Percentiles rank a stretch among this genome's conserved stretches.
Conservation (phyloP, 495 filamentous ascomycete genomes). For the Neurospora sp. region DNA sequence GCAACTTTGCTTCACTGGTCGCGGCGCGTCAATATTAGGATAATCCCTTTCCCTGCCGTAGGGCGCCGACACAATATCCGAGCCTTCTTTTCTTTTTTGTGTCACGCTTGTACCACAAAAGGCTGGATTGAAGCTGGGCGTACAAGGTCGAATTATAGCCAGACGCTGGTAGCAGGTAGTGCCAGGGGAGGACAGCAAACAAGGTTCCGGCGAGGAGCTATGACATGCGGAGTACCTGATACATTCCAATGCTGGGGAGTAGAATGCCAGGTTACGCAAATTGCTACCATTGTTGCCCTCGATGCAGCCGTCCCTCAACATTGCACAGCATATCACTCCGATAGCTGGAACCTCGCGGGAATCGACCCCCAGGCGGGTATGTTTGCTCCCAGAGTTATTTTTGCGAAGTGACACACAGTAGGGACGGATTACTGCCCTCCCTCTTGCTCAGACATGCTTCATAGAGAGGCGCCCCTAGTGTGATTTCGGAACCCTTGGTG, state of each 20-base stretch:
- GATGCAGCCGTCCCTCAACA: background rate
- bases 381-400: background rate
- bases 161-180: background rate
- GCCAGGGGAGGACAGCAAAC: background rate
- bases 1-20: conserved; percentile 1
- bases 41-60: background rate
- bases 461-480: background rate
- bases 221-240: background rate
- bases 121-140: background rate
- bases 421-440: background rate
- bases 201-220: background rate
- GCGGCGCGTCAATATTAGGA: background rate
- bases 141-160: background rate
- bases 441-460: background rate
- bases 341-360: background rate
- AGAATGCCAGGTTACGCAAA: background rate
- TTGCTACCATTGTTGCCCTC: background rate
- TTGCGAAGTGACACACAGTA: background rate
- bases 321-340: background rate
- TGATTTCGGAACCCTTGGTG: background rate
- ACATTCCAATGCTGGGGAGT: background rate
- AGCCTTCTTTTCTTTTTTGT: background rate
- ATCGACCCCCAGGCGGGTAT: background rate
- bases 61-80: background rate
- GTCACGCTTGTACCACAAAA: background rate